phyloP scores from a whole-genome alignment of 495 filamentous ascomycete species.

The Pseudoneurospora amorphoporcata region DNA sequence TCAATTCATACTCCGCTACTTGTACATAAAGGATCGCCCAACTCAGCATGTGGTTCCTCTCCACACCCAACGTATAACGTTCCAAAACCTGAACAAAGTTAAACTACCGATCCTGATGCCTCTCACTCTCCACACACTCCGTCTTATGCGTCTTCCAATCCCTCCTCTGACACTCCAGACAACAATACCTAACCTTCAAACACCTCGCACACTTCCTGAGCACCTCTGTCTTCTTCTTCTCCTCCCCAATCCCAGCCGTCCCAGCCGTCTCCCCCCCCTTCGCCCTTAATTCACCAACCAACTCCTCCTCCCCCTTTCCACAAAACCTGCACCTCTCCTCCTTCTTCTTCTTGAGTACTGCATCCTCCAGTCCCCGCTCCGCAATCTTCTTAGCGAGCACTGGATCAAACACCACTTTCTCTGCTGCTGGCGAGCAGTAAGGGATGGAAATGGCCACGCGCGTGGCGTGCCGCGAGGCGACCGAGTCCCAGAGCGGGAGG shows the following conservation, averaged over 20 bases:
- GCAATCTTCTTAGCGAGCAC: neutral
- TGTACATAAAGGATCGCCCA: no score
- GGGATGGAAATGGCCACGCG: constrained; percentile 28
- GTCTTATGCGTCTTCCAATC: constrained; percentile 30
- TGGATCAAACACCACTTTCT: constrained; percentile 15
- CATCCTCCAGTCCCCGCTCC: neutral
- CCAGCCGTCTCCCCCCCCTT: neutral
- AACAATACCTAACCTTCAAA: constrained; percentile 23
- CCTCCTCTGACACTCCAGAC: constrained; percentile 24
- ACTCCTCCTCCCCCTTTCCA: constrained; percentile 10
- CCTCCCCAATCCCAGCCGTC: no score
- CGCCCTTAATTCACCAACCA: neutral
- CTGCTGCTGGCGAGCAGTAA: constrained; percentile 21
- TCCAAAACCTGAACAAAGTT: no score
- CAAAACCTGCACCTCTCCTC: constrained; percentile 18
- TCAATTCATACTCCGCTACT: no score
- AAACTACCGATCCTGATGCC: neutral
- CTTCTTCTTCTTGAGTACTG: neutral
- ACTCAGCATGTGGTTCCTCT: no score
- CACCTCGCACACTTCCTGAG: constrained; percentile 23
- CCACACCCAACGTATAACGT: no score
- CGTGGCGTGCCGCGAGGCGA: constrained; percentile 10
- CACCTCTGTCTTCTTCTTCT: neutral
- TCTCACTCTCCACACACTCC: constrained; percentile 18
- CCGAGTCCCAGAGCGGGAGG: constrained; percentile 24